Evolutionary conservation across 495 filamentous ascomycete species (phyloP), one percentile per base, ranked within the genome.

Genomic region (Penicillium daleae): DNA sequence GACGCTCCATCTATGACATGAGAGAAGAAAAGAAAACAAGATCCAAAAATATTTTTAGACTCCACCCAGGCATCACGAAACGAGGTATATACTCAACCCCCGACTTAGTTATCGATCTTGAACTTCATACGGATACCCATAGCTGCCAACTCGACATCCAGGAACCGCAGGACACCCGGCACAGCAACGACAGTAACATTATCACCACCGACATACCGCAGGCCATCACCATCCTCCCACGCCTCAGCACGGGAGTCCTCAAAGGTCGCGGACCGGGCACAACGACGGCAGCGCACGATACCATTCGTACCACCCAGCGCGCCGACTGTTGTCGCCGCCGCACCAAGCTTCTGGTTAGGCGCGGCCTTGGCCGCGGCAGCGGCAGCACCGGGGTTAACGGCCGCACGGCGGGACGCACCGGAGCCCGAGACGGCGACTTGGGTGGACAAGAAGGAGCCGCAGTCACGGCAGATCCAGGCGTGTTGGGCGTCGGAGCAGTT

Each of bases 111-210:
- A 56, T 80, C 86, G 33, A 98, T 85, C 76, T 88, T 88, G 76
- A 95, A 99, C 82, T 89, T 92, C 82, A 97, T 86, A 70, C 89
- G 85, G 53, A 96, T 87, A 54, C 93, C 93, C 92, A 97, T 98
- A 44, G 92, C 91, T 44, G 92, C 90, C 64, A 99, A 78, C 73
- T 99, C 95, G 6, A 96, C 93, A 82, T 99, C 95, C 63, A 99
- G 73, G 80, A 92, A 98, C 76, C 89, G 89, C 66, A 99, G 76
- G 51, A 96, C 95, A 57, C 93, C 94, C 0, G 95, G 95, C 53
- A 99, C 90, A 55, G 90, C 92, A 62, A 98, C 92, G 50, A 94
- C 77, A 29, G 95, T 94, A 4, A 93, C 94, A 69, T 97, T 86
- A 52, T 92, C 90, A 56, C 95, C 95, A 17, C 95, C 96, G 27